These are phyloP conservation scores for Hypoxylon sp. DNA, from an alignment of 2,329 filamentous ascomycete species.

Conservation along the genomic window DNA sequence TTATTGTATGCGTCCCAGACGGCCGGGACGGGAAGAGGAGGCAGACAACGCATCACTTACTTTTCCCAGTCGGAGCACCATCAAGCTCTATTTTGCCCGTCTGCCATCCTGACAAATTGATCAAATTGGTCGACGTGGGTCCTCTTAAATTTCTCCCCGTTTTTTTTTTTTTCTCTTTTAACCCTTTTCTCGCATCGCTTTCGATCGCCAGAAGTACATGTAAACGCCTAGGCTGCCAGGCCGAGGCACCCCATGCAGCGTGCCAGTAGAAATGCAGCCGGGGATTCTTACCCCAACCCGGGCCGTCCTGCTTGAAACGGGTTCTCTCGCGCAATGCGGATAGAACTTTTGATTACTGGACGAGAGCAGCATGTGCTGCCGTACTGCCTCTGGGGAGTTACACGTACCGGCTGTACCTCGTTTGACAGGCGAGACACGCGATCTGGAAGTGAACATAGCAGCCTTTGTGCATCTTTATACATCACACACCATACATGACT, in stretches of 20 bases:
- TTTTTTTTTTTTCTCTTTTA: not conserved
- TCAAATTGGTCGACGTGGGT: not conserved
- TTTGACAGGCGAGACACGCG: not conserved
- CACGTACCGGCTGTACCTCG: not conserved
- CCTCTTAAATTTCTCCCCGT: not conserved
- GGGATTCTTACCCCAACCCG: constrained; percentile 14
- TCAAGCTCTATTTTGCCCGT: too few species aligned
- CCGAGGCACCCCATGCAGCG: constrained; percentile 15
- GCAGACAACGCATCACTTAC: constrained; percentile 31
- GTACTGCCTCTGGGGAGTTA: constrained; percentile 8
- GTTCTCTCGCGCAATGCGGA: constrained; percentile 5
- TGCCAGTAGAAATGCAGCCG: constrained; percentile 11
- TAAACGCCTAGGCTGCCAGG: constrained; percentile 22
- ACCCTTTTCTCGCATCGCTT: constrained; percentile 6
- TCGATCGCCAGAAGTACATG: too few species aligned
- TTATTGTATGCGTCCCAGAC: constrained; percentile 31
- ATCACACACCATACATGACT: too few species aligned
- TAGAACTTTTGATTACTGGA: not conserved
- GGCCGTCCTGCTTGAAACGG: not conserved
- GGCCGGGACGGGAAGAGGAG: constrained; percentile 28
- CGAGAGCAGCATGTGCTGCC: not conserved
- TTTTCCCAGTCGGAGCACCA: not conserved
- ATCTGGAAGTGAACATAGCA: too few species aligned
- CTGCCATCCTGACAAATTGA: constrained; percentile 3
- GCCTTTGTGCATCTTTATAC: not conserved